phyloP scores from a whole-genome alignment of 768 basidiomycete species.

The Coprinellus aureogranulatus region DNA sequence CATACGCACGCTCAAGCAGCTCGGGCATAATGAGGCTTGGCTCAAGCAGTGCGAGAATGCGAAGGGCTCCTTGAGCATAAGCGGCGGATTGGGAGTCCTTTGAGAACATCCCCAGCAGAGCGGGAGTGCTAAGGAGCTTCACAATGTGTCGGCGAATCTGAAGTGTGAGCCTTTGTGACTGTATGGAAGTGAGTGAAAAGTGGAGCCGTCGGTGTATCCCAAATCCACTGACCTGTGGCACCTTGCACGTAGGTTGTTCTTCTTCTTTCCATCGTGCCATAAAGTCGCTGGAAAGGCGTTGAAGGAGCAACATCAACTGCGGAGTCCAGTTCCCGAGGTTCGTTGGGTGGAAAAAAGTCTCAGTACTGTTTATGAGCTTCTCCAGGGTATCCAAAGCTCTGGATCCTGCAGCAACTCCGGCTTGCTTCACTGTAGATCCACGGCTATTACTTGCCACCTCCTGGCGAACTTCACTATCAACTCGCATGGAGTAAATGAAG shows the following conservation, averaged over 20 bases:
- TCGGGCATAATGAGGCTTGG: conserved; percentile 87
- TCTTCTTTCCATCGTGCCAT: conserved; percentile 79
- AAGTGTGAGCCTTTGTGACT: conserved; percentile 78
- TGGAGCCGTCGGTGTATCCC: not conserved
- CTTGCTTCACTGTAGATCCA: conserved; percentile 26
- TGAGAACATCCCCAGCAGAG: conserved; percentile 87
- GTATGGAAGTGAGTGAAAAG: not conserved
- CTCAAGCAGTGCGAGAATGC: conserved; percentile 74
- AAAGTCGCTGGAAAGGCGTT: conserved; percentile 74
- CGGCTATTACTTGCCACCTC: conserved; percentile 24
- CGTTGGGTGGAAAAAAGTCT: conserved; percentile 94
- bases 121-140: conserved; percentile 75
- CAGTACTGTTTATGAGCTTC: conserved; percentile 85
- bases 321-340: conserved; percentile 86
- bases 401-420: conserved; percentile 74
- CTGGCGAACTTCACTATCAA: conserved; percentile 66
- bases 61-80: conserved; percentile 79
- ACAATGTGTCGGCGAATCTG: conserved; percentile 83
- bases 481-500: conserved; percentile 85
- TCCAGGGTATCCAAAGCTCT: conserved; percentile 86
- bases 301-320: conserved; percentile 68
- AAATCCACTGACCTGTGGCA: conserved; percentile 62
- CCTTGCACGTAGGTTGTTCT: conserved; percentile 71
- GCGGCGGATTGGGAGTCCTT: conserved; percentile 79
- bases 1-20: conserved; percentile 85